These are phyloP conservation scores for Coemansia erecta DNA, from an alignment of 192 early-diverging fungal genomes.

Conservation along the genomic window DNA sequence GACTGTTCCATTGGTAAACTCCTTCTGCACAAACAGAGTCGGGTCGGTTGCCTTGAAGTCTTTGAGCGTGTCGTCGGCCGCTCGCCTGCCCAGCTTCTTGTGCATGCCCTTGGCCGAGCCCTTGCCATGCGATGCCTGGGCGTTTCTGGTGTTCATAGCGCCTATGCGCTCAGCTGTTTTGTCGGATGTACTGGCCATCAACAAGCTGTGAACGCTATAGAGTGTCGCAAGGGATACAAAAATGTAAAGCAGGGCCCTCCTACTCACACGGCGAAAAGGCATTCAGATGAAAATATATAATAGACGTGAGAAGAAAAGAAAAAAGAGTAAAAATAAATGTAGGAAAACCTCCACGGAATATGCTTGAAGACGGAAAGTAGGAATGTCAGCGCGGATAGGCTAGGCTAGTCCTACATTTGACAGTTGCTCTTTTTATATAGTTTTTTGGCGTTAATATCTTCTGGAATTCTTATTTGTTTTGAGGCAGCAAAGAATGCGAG, in stretches of 20 bases:
- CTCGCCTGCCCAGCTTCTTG: neutral
- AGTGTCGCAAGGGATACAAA: neutral
- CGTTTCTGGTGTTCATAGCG: no score
- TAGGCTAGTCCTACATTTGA: neutral
- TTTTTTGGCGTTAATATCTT: neutral
- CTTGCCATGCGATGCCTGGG: no score
- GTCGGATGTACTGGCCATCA: neutral
- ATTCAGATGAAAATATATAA: neutral
- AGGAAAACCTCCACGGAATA: neutral
- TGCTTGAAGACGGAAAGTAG: neutral
- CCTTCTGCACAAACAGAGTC: slow-evolving; percentile 6
- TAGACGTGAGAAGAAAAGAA: neutral
- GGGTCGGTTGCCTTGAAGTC: slow-evolving; percentile 25
- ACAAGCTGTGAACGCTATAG: neutral
- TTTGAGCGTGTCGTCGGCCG: slow-evolving; percentile 2
- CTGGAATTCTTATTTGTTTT: neutral
- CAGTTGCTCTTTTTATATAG: neutral
- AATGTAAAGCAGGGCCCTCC: neutral
- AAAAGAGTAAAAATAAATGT: neutral
- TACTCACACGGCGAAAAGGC: neutral
- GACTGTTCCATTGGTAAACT: slow-evolving; percentile 7
- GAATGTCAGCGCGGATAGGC: neutral
- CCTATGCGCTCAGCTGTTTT: slow-evolving; percentile 4
- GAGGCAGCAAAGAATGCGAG: neutral
- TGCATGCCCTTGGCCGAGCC: neutral